phyloP scores from a whole-genome alignment of 352 stramenopile species.

The Globisporangium middletonii region DNA sequence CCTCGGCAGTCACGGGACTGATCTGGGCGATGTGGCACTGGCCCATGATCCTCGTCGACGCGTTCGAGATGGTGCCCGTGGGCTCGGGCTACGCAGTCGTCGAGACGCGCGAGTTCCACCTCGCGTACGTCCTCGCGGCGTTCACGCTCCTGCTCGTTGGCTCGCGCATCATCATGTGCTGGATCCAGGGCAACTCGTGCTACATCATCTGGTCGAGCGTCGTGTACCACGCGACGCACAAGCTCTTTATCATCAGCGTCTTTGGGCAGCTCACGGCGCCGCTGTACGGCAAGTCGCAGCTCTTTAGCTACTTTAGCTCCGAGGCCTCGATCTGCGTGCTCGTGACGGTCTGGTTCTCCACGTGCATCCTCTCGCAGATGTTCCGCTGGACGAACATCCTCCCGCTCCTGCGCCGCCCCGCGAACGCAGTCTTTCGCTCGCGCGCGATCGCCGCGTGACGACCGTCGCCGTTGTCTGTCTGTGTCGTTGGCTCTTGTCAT shows the following conservation, averaged over 20 bases:
- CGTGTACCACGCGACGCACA: conserved; percentile 82
- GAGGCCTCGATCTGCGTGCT: conserved; percentile 78
- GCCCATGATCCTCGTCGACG: conserved; percentile 87
- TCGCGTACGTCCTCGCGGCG: conserved; percentile 71
- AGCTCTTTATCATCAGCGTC: conserved; percentile 86
- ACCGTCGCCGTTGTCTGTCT: background rate
- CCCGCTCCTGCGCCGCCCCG: conserved; percentile 49
- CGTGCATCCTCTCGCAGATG: conserved; percentile 85
- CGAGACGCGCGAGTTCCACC: conserved; percentile 69
- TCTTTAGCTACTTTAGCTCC: conserved; percentile 86
- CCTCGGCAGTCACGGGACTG: conserved; percentile 76
- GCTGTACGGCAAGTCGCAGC: conserved; percentile 70
- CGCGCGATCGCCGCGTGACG: conserved; percentile 36
- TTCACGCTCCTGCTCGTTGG: conserved; percentile 79
- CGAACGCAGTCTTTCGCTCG: conserved; percentile 19
- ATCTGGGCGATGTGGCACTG: conserved; percentile 85
- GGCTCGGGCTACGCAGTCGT: conserved; percentile 76
- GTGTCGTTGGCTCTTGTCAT: background rate
- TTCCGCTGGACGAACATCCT: conserved; percentile 80
- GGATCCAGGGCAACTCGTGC: conserved; percentile 86
- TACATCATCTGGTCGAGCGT: conserved; percentile 88
- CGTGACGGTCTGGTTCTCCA: conserved; percentile 86
- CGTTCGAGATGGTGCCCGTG: conserved; percentile 59
- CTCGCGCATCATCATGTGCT: conserved; percentile 88
- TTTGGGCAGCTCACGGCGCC: conserved; percentile 83